Evolutionary conservation across 192 early-diverging fungal genomes (phyloP), one percentile per base, ranked within the genome.

Genomic region (Coemansia sp.): DNA sequence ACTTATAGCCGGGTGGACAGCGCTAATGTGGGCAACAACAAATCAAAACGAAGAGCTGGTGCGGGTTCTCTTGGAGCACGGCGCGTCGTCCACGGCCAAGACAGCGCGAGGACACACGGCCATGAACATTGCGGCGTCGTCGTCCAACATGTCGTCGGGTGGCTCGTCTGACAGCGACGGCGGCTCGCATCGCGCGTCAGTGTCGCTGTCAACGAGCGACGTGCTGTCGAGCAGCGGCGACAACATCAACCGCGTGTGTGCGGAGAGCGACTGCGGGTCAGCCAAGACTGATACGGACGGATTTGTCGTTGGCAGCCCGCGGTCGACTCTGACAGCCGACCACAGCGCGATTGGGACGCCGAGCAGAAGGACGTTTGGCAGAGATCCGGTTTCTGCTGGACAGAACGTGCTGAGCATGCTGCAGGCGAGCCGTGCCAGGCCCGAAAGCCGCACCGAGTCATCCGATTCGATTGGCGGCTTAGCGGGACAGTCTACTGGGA

Each of bases 21-120:
- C 92, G 11, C 79, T 97, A 8, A 91, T 93, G 83, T 97, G 94
- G 94, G 93, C 93, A 1, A 87, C 90, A 15, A 86, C 88, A 48
- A 90, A 90, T 65, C 88, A 91, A 64, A 86, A 92, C 73, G 79
- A 85, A 54, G 78, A 85, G 17, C 72, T 92, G 24, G 88, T 92
- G 12, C 74, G 85, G 57, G 64, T 90, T 10, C 82, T 97, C 40
- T 72, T 97, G 56, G 89, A 89, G 52, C 66, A 84, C 35, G 91
- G 92, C 29, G 95, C 93, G n/a, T 83, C 84, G 35, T 80, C 87
- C 6, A 68, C 82, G 8, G 76, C 85, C 26, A 83, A 86, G 70
- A 88, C 89, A 7, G 76, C 82, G 12, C 84, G 86, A 27, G 91
- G 93, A 17, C 78, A 86, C 53, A 89, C 90, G 1, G 86, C 88